Percentiles rank a stretch among this genome's conserved stretches.
Conservation (phyloP, 2,329 filamentous ascomycete species). For the Neocucurbitaria cava region DNA sequence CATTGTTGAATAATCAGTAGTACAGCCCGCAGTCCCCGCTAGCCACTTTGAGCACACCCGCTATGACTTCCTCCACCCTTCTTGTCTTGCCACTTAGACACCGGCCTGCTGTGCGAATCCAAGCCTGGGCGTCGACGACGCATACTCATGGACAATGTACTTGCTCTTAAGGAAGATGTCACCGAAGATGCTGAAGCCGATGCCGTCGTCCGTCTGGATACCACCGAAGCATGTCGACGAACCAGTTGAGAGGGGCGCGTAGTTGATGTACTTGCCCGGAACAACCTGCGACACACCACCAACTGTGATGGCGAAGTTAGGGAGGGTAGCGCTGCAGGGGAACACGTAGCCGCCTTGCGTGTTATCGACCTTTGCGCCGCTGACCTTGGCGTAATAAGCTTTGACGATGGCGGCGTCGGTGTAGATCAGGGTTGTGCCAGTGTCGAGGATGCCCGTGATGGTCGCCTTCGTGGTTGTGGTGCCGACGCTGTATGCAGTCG, state of each 20-base stretch:
- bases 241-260: conserved; percentile 51
- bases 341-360: conserved; percentile 63
- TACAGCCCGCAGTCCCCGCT: background rate
- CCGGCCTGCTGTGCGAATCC: conserved; percentile 54
- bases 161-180: conserved; percentile 81
- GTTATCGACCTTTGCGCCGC: conserved; percentile 57
- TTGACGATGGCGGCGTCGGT: conserved; percentile 61
- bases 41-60: background rate
- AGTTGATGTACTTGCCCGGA: conserved; percentile 64
- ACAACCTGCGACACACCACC: conserved; percentile 58
- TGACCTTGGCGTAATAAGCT: conserved; percentile 67
- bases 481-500: conserved; percentile 64
- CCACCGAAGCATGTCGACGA: conserved; percentile 72
- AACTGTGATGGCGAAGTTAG: conserved; percentile 62
- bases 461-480: conserved; percentile 46
- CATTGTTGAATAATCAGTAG: background rate
- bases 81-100: conserved; percentile 13
- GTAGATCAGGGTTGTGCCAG: conserved; percentile 72
- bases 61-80: background rate
- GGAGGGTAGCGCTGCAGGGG: conserved; percentile 59
- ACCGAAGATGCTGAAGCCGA: conserved; percentile 73
- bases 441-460: conserved; percentile 70
- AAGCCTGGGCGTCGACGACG: conserved; percentile 46
- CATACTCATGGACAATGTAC: conserved; percentile 67
- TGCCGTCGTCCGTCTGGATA: conserved; percentile 68